Percentiles rank a stretch among this genome's conserved stretches.
These are phyloP conservation scores for Nakataea oryzae DNA, from an alignment of 2,329 filamentous ascomycete genomes.

Conservation along the genomic window DNA sequence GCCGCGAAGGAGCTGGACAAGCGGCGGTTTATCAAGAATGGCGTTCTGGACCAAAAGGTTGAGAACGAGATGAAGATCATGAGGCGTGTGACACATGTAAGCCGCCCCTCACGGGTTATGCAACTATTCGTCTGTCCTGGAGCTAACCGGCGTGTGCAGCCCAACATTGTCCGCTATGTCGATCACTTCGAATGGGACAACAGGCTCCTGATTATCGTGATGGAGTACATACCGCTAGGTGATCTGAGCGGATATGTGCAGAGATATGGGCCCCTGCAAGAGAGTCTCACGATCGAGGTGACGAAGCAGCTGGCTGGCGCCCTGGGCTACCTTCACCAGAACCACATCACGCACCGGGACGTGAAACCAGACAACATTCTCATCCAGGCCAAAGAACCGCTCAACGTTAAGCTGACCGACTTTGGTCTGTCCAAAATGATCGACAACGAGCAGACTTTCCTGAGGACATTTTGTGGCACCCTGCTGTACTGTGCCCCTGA, in stretches of 20 bases:
- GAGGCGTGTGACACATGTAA: conserved; percentile 71
- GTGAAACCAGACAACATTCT: conserved; percentile 98
- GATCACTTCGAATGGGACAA: conserved; percentile 77
- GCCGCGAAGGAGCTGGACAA: conserved; percentile 96
- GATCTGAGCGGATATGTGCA: conserved; percentile 69
- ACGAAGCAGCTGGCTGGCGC: conserved; percentile 70
- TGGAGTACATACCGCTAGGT: conserved; percentile 81
- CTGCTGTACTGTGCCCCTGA: conserved; percentile 93
- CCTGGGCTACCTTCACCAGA: conserved; percentile 73
- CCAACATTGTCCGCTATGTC: conserved; percentile 84
- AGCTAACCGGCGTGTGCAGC: conserved; percentile 29
- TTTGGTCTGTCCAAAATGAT: conserved; percentile 96
- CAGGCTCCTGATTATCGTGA: conserved; percentile 87
- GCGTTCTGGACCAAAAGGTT: conserved; percentile 78
- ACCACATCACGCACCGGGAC: conserved; percentile 93
- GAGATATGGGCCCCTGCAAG: conserved; percentile 50
- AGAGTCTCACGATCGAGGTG: conserved; percentile 60
- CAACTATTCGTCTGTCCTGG: not conserved
- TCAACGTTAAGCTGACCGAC: conserved; percentile 85
- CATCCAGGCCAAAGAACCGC: conserved; percentile 60
- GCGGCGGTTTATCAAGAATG: conserved; percentile 85
- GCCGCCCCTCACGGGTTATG: conserved; percentile 17
- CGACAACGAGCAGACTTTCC: conserved; percentile 78
- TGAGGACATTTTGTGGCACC: conserved; percentile 94
- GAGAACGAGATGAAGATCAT: conserved; percentile 98